Evolutionary conservation across 768 basidiomycete genomes (phyloP).

Genomic region (Paxillus rubicundulus): DNA sequence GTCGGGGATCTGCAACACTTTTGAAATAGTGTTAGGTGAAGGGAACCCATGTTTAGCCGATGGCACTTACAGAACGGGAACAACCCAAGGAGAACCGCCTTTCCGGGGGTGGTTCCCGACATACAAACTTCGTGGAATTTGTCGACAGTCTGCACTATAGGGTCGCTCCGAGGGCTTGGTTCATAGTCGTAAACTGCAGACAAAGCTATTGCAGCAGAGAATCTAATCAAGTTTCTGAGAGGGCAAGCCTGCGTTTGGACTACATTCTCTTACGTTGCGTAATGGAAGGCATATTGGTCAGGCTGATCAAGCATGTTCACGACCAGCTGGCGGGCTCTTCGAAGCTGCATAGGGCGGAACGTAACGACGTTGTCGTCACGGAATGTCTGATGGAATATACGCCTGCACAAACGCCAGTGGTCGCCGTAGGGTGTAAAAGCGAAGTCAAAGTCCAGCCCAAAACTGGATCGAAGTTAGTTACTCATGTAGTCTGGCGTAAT

Average conservation of each 20-base stretch:
- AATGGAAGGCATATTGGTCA: background rate
- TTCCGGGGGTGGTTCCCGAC: background rate
- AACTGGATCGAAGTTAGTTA: background rate
- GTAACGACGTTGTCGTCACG: background rate
- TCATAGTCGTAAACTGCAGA: slow-evolving; percentile 5
- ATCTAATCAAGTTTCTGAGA: background rate
- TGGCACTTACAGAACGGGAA: slow-evolving; percentile 8
- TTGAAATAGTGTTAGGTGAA: too few species aligned
- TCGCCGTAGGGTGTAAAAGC: slow-evolving; percentile 7
- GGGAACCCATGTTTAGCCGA: too few species aligned
- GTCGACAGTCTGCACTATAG: too few species aligned
- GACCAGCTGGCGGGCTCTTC: background rate
- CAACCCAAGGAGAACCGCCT: background rate
- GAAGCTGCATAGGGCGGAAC: slow-evolving; percentile 9
- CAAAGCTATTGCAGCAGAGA: background rate
- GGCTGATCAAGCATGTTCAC: background rate
- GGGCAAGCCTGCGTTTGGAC: background rate
- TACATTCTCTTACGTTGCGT: background rate
- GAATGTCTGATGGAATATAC: slow-evolving; percentile 12
- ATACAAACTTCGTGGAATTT: too few species aligned
- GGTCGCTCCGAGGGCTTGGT: background rate
- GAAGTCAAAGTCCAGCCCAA: slow-evolving; percentile 8
- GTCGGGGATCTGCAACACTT: slow-evolving; percentile 23
- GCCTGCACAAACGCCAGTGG: slow-evolving; percentile 6
- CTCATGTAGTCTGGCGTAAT: background rate